Base-by-base conservation (phyloP, 1,284 basidiomycete species). In the Malassezia furfur region DNA sequence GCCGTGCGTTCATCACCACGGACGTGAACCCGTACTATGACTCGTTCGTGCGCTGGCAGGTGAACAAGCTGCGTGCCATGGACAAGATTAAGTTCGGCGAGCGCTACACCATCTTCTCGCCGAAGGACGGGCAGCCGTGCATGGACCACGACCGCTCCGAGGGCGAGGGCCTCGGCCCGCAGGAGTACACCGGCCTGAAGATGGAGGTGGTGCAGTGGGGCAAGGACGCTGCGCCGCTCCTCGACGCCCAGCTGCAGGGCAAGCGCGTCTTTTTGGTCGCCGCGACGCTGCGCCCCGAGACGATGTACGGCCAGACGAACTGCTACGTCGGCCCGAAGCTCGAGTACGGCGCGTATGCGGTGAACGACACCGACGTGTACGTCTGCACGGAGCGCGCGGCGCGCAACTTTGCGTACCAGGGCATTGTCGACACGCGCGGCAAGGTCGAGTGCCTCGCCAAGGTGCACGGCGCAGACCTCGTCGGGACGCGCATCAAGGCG, bases 141-240 rank as follows among this genome's bases (percentile, higher is more conserved):
- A 98, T 99, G 94, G 94, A 99, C 78, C 94, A 99, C 79, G 94
- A 99, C 76, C 87, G 94, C 61, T 83, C 84, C 54, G 89, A 90
- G 62, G 94, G 94, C 46, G 94, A 99, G 77, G 91, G 87, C 50
- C 79, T 94, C 54, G 89, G 89, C 15, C 93, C 94, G 7, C 91
- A 94, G 72, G 93, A 98, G 76, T 98, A 98, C 78, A 91, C 93
- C 14, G 87, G 81, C 17, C 79, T 98, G 75, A 96, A 96, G 80
- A 91, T 96, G 88, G 84, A 88, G 76, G 88, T 96, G 3, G 78
- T 85, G 14, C 80, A 88, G 63, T 67, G 65, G 70, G 55, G 55
- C 21, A 54, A 55, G 15, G 57, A 59, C 37, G 66, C 67, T 2
- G 78, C 91, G 56, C 83, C 84, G 59, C 80, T 81, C 57, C 84